Conservation (phyloP, 176 grass and related monocot genomes). For the Paspalum notatum region DNA sequence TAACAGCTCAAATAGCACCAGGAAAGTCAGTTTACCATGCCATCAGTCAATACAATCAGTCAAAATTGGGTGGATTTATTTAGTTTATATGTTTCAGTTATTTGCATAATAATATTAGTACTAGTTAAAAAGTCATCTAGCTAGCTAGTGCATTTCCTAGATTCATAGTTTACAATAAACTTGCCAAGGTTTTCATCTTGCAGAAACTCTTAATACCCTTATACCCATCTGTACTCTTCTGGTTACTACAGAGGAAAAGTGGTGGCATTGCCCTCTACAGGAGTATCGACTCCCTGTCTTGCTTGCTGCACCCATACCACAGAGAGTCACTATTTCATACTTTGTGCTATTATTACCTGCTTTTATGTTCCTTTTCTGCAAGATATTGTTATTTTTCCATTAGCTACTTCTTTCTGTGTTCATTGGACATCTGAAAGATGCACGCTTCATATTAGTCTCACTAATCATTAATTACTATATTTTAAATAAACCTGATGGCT, state of each 20-base stretch:
- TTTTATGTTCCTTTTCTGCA: conserved; percentile 4
- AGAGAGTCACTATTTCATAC: not conserved
- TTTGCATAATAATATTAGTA: not conserved
- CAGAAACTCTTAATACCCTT: not conserved
- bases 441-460: not conserved
- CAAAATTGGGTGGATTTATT: not conserved
- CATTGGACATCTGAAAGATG: not conserved
- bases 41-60: not conserved
- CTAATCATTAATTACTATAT: not conserved
- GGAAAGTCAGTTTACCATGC: not conserved
- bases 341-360: not conserved
- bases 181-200: not conserved
- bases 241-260: not conserved
- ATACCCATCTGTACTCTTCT: not conserved
- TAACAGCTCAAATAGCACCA: not conserved
- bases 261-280: not conserved
- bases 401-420: not conserved
- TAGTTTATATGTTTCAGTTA: conserved; percentile 12
- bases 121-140: not conserved
- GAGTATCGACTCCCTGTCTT: conserved; percentile 10
- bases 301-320: not conserved
- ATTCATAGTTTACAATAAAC: not conserved
- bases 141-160: not conserved
- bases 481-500: not conserved
- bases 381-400: not conserved